Conservation (phyloP, 2,329 filamentous ascomycete species). For the Allantophomopsis lycopodina region DNA sequence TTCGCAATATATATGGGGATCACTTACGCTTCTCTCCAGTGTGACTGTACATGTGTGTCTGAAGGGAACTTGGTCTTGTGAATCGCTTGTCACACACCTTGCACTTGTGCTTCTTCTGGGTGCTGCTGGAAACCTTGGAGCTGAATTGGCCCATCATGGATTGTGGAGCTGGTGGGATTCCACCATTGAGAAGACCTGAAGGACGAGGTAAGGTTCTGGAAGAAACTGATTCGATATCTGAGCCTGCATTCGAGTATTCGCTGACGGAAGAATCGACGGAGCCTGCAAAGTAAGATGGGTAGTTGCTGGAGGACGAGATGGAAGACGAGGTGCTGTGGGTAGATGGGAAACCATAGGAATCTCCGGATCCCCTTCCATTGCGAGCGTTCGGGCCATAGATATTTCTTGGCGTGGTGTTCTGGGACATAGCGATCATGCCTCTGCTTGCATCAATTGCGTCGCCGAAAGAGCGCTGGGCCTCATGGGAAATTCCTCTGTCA, state of each 20-base stretch:
- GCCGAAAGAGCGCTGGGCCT: slow-evolving; percentile 54
- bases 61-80: slow-evolving; percentile 82
- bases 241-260: slow-evolving; percentile 82
- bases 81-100: slow-evolving; percentile 98
- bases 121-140: slow-evolving; percentile 88
- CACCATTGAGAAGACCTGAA: slow-evolving; percentile 46
- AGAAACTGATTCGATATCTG: slow-evolving; percentile 69
- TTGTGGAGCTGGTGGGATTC: slow-evolving; percentile 68
- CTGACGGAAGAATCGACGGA: slow-evolving; percentile 77
- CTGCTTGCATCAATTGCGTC: slow-evolving; percentile 88
- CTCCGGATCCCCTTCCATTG: slow-evolving; percentile 55
- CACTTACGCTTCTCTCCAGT: slow-evolving; percentile 92
- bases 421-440: slow-evolving; percentile 90
- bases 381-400: slow-evolving; percentile 61
- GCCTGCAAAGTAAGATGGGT: slow-evolving; percentile 72
- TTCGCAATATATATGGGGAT: neutral
- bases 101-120: slow-evolving; percentile 99
- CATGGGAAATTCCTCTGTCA: slow-evolving; percentile 44
- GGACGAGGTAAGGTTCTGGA: slow-evolving; percentile 78
- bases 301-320: slow-evolving; percentile 73
- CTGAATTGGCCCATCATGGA: slow-evolving; percentile 99
- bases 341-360: slow-evolving; percentile 85
- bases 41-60: slow-evolving; percentile 98
- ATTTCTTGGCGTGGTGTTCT: slow-evolving; percentile 84
- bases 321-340: slow-evolving; percentile 79